These are phyloP conservation scores for Fraxinus pennsylvanica DNA, from an alignment of 257 asterid genomes.

Conservation along the genomic window DNA sequence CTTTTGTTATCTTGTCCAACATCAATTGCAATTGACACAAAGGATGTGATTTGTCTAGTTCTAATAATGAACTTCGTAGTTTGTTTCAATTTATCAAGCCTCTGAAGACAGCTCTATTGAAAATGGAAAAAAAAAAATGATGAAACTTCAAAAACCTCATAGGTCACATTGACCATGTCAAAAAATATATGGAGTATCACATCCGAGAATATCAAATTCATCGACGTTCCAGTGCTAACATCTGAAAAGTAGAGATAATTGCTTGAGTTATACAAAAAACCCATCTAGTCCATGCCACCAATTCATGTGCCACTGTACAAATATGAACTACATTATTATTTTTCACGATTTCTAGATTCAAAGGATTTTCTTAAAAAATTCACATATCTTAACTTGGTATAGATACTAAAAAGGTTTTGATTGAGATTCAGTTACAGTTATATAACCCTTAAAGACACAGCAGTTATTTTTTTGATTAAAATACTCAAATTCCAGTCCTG, in stretches of 20 bases:
- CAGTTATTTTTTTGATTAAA: neutral
- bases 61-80: neutral
- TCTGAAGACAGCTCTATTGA: neutral
- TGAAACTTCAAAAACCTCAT: neutral
- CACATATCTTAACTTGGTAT: neutral
- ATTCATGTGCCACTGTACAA: neutral
- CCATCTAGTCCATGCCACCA: neutral
- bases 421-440: neutral
- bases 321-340: neutral
- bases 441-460: neutral
- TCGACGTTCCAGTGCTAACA: neutral
- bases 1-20: neutral
- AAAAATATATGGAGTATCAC: neutral
- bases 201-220: neutral
- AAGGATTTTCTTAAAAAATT: neutral
- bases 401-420: neutral
- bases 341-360: neutral
- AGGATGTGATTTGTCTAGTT: neutral
- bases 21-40: neutral
- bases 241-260: neutral
- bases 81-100: neutral
- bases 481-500: neutral
- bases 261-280: neutral
- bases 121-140: neutral
- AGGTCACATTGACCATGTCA: neutral